Conservation (phyloP, 2,329 filamentous ascomycete species). For the Sclerotinia subarctica region DNA sequence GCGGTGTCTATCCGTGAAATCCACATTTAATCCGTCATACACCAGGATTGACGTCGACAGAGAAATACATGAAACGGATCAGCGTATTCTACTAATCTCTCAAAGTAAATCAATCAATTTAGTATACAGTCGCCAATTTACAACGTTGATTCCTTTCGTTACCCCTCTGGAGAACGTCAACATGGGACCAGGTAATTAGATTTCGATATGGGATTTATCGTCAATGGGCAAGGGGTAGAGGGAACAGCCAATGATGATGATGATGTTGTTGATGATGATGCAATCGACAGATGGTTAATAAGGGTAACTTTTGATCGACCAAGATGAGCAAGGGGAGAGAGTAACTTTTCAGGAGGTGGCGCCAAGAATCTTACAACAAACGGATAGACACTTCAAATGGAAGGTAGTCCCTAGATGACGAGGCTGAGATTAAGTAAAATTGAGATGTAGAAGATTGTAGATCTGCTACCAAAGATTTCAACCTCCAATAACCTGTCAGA, state of each 20-base stretch:
- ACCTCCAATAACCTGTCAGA: not conserved
- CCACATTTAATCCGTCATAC: conserved; percentile 12
- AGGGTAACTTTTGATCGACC: conserved; percentile 3
- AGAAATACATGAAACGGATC: conserved; percentile 20
- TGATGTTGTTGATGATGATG: not conserved
- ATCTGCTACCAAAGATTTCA: not conserved
- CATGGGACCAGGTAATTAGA: conserved; percentile 9
- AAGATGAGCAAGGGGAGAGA: not conserved
- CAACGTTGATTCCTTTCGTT: not conserved
- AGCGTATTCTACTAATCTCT: conserved; percentile 9
- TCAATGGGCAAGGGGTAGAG: not conserved
- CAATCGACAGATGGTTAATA: not conserved
- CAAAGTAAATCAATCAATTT: conserved; percentile 5
- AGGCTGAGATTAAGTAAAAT: conserved; percentile 6
- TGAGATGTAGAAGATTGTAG: not conserved
- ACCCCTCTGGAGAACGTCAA: conserved; percentile 5
- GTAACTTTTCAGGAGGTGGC: conserved; percentile 21
- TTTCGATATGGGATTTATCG: conserved; percentile 2
- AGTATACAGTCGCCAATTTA: conserved; percentile 1
- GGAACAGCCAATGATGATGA: not conserved
- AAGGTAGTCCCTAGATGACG: not conserved
- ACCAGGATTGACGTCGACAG: conserved; percentile 3
- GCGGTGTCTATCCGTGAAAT: conserved; percentile 6
- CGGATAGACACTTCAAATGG: not conserved
- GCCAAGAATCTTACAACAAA: not conserved